Evolutionary conservation across 345 rosid genomes (phyloP).

Genomic region (Eucalyptus pauciflora): DNA sequence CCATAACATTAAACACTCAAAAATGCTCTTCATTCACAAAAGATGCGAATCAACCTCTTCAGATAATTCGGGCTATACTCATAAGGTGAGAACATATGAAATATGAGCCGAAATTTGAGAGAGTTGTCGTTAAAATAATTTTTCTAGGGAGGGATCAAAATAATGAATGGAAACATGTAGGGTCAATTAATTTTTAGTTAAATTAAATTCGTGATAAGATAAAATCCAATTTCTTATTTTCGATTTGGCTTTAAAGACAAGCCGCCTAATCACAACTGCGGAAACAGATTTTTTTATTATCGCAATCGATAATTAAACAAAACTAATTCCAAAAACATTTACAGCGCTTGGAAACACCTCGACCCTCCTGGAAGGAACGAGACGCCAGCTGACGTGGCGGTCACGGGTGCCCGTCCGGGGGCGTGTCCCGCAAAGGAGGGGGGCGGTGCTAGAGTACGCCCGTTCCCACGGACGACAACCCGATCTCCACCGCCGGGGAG

Average conservation of each 20-base stretch:
- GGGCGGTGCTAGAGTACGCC: neutral
- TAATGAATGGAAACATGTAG: accelerated
- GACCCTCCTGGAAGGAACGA: neutral
- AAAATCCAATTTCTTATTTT: neutral
- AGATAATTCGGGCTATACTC: accelerated
- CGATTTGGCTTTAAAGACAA: neutral
- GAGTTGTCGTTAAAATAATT: accelerated
- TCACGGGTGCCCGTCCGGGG: neutral
- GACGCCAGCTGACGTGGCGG: neutral
- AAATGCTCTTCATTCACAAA: neutral
- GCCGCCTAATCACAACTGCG: neutral
- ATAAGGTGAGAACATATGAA: neutral
- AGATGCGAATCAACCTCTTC: accelerated
- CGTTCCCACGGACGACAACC: neutral
- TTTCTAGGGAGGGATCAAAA: neutral
- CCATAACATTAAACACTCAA: neutral
- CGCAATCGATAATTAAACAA: neutral
- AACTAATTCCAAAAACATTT: neutral
- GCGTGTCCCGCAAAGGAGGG: too few species aligned
- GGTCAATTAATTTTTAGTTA: neutral
- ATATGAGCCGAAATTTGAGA: accelerated
- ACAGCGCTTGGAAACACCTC: neutral
- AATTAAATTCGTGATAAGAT: neutral
- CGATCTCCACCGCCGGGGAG: neutral
- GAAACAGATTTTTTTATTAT: neutral